Evolutionary conservation across 768 basidiomycete species (phyloP).

Genomic region (Termitomyces sp.): DNA sequence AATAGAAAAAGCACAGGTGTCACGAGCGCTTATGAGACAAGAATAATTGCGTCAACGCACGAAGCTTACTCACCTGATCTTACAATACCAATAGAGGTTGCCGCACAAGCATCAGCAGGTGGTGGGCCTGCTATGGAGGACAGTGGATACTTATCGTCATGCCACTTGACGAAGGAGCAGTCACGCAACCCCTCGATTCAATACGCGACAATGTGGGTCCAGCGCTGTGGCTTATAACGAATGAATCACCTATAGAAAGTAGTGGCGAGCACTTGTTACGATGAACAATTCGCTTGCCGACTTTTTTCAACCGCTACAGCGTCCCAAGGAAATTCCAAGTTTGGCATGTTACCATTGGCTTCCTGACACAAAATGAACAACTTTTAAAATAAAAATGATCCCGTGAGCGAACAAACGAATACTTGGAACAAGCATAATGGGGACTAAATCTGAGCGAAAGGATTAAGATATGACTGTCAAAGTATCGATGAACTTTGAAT

Average conservation of each 20-base stretch:
- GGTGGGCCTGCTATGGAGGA: not conserved
- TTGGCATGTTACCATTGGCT: not conserved
- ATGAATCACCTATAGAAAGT: not conserved
- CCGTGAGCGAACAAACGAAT: not conserved
- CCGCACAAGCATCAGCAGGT: no score
- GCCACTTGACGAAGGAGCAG: not conserved
- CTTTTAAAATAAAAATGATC: not conserved
- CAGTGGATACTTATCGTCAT: not conserved
- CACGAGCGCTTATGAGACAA: not conserved
- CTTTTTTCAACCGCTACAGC: not conserved
- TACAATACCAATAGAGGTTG: not conserved
- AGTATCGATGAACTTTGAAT: not conserved
- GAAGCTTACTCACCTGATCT: not conserved
- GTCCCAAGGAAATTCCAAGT: no score
- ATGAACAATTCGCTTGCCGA: not conserved
- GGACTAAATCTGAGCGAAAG: not conserved
- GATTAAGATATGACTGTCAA: not conserved
- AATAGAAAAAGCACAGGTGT: not conserved
- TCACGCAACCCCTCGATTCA: not conserved
- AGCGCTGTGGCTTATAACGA: not conserved
- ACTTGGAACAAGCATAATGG: not conserved
- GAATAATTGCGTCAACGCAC: not conserved
- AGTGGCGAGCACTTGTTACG: not conserved
- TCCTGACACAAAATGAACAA: not conserved
- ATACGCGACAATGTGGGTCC: not conserved